Evolutionary conservation across 2,329 filamentous ascomycete species (phyloP).

Genomic region (Aspergillus piperis): DNA sequence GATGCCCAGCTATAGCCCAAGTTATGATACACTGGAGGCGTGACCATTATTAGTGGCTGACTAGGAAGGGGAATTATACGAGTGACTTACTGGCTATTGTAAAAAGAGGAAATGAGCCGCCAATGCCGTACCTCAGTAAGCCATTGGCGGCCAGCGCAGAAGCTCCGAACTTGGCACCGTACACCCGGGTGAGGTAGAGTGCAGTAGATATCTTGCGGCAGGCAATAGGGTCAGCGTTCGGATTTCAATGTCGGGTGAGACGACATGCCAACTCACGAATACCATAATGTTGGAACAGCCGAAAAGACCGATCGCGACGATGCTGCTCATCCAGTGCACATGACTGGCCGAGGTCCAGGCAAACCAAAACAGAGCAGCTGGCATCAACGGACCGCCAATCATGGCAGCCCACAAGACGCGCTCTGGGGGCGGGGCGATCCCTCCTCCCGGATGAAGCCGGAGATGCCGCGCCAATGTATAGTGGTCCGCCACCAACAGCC

Average conservation of each 20-base stretch:
- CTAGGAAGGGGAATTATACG: no score
- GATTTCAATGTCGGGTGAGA: no score
- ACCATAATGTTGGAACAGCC: constrained; percentile 31
- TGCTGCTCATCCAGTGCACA: constrained; percentile 44
- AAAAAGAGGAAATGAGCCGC: constrained; percentile 41
- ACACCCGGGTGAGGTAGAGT: constrained; percentile 33
- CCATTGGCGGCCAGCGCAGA: constrained; percentile 37
- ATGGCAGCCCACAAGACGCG: constrained; percentile 52
- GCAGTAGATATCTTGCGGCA: constrained; percentile 42
- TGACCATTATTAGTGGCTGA: neutral
- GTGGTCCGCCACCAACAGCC: neutral
- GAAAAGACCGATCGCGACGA: constrained; percentile 28
- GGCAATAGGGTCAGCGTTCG: no score
- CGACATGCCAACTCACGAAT: constrained; percentile 31
- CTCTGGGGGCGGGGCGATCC: constrained; percentile 48
- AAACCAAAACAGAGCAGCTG: constrained; percentile 52
- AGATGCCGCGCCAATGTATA: neutral
- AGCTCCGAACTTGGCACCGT: constrained; percentile 30
- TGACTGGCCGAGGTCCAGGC: constrained; percentile 47
- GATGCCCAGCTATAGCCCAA: constrained; percentile 37
- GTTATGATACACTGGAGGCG: constrained; percentile 31
- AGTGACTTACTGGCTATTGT: constrained; percentile 24
- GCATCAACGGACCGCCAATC: constrained; percentile 51
- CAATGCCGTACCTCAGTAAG: constrained; percentile 34
- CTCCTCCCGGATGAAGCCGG: neutral